Base-by-base conservation (phyloP, 1,284 basidiomycete species). In the Ganoderma sinense region DNA sequence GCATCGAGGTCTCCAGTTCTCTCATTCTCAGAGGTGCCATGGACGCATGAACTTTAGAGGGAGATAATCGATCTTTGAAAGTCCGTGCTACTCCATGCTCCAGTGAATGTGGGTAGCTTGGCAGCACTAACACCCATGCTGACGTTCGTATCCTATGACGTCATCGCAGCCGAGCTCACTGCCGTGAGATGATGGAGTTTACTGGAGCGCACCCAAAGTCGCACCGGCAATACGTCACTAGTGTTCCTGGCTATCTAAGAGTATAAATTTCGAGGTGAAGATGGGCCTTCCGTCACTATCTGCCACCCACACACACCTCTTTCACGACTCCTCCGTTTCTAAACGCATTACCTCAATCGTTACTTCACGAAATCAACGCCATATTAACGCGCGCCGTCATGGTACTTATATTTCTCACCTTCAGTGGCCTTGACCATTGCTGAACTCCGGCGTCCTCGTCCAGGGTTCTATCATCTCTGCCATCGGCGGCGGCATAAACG, bases 391-490 rank as follows among this genome's bases (percentile, higher is more conserved):
- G 8, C 23, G 20, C 23, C 62, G 68, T 60, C 20, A 69, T 69
- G 71, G 71, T 69, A 64, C 23, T n/a, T n/a, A 63, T 14, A 3
- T 4, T 16, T 14, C 23, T 23, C 39, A 5, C 23, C 20, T n/a
- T 10, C 2, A 3, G 33, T 1, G n/a, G 20, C 20, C 0, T 14
- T 58, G 31, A 3, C 18, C 16, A 16, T 36, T 20, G 31, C 36
- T 60, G 23, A 60, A 10, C 11, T n/a, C 23, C 23, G 36, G 13
- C 14, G 14, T n/a, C 14, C 36, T 41, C 36, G 7, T 60, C 45
- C 45, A 89, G 88, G 88, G 88, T 29, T 85, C 87, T 36, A 84
- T 90, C 64, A 81, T 90, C 71, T 89, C 87, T 75, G 85, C 89
- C 64, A 89, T 90, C 62, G 89, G 88, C 36, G 76, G 78, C 70